Evolutionary conservation across 1,139 yeast genomes (phyloP).

Genomic region (Geotrichum fermentans): DNA sequence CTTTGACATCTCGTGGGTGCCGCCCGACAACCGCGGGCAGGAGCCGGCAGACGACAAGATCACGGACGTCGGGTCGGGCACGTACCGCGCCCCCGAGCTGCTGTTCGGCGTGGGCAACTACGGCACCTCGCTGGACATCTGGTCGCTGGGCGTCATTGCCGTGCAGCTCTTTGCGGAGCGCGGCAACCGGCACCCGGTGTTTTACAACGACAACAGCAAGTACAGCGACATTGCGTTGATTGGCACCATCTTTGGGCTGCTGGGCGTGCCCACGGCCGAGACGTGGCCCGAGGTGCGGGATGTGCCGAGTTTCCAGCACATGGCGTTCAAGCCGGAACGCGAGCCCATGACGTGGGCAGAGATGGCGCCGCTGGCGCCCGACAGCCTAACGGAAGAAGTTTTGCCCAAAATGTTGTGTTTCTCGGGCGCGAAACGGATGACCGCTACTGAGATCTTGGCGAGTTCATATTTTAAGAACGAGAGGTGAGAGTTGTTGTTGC

Average conservation of each 20-base stretch:
- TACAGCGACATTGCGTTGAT: conserved; percentile 63
- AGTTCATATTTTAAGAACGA: conserved; percentile 1
- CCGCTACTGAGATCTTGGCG: conserved; percentile 33
- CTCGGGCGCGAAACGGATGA: conserved; percentile 39
- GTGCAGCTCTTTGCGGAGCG: conserved; percentile 44
- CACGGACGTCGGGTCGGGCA: conserved; percentile 69
- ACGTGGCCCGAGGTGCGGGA: conserved; percentile 46
- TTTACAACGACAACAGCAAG: conserved; percentile 25
- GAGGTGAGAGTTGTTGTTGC: too few relatives aligned
- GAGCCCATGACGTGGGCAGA: conserved; percentile 34
- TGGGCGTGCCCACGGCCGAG: conserved; percentile 63
- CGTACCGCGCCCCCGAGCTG: conserved; percentile 81
- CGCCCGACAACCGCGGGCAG: conserved; percentile 39
- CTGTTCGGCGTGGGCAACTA: conserved; percentile 67
- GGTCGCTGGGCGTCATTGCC: conserved; percentile 72
- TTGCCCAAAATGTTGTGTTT: conserved; percentile 41
- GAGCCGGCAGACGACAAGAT: conserved; percentile 50
- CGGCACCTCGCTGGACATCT: conserved; percentile 61
- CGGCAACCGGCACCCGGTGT: conserved; percentile 35
- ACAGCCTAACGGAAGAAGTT: conserved; percentile 25
- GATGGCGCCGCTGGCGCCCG: conserved; percentile 40
- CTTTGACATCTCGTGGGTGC: conserved; percentile 67
- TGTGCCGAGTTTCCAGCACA: conserved; percentile 40
- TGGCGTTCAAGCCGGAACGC: conserved; percentile 38
- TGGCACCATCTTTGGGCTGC: conserved; percentile 52